A percentile compares a stretch with the other conserved stretches of the same genome.
phyloP scores from a whole-genome alignment of 805 yeast species.

The Saccharomyces kudriavzevii region DNA sequence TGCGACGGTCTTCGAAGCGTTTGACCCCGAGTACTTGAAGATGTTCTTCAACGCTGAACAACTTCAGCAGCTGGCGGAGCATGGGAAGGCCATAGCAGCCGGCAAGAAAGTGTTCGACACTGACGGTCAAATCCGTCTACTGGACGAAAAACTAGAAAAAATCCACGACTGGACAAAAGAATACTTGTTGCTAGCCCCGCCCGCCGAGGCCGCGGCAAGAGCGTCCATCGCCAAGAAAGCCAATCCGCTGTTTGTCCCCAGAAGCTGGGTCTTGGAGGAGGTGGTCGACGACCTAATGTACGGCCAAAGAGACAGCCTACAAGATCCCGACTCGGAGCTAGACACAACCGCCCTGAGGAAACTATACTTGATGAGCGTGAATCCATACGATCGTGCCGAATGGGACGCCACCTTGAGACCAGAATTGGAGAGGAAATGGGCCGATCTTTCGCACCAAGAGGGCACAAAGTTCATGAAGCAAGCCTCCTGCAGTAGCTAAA shows the following conservation, averaged over 20 bases:
- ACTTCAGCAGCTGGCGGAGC: constrained; percentile 12
- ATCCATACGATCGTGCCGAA: constrained; percentile 61
- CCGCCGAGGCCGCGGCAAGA: constrained; percentile 34
- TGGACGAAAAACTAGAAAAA: constrained; percentile 35
- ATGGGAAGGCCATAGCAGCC: constrained; percentile 11
- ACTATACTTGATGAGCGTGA: constrained; percentile 58
- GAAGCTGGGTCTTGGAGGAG: constrained; percentile 80
- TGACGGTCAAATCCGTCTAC: constrained; percentile 29
- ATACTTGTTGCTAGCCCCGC: constrained; percentile 38
- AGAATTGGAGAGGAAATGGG: constrained; percentile 52
- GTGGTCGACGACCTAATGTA: constrained; percentile 57
- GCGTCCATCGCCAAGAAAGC: constrained; percentile 33
- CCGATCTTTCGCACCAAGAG: constrained; percentile 31
- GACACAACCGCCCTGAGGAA: constrained; percentile 44
- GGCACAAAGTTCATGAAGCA: constrained; percentile 53
- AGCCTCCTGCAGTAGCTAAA: constrained; percentile 59
- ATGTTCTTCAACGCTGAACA: constrained; percentile 17
- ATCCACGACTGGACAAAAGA: constrained; percentile 44
- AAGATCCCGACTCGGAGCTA: constrained; percentile 13
- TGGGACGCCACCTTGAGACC: constrained; percentile 52
- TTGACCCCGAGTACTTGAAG: constrained; percentile 10
- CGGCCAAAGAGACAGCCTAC: constrained; percentile 38
- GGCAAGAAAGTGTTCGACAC: constrained; percentile 13
- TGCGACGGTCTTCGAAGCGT: constrained; percentile 9
- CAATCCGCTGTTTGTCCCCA: constrained; percentile 78